A percentile compares a stretch with the other conserved stretches of the same genome.
These are phyloP conservation scores for Fraxinus excelsior DNA, from an alignment of 257 asterid genomes.

Conservation along the genomic window DNA sequence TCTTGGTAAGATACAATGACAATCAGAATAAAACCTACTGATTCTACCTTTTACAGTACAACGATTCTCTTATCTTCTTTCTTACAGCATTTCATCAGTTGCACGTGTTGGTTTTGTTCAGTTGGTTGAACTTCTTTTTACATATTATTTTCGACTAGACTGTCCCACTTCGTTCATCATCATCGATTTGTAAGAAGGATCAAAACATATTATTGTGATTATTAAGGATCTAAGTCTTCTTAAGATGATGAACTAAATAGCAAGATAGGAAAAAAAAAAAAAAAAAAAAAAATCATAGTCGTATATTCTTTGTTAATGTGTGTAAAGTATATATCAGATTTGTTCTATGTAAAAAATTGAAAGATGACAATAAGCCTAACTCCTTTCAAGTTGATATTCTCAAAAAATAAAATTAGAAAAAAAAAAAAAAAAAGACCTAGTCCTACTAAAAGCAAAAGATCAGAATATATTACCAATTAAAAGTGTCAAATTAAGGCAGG, in stretches of 20 bases:
- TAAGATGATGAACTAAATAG: not conserved
- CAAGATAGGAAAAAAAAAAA: not conserved
- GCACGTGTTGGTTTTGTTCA: conserved; percentile 7
- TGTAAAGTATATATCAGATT: too few relatives aligned
- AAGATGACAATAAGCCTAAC: too few relatives aligned
- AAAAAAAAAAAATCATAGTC: not conserved
- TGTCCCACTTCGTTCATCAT: not conserved
- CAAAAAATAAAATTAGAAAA: too few relatives aligned
- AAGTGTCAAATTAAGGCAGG: not conserved
- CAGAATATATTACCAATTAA: not conserved
- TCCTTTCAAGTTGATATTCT: too few relatives aligned
- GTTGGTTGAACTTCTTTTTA: conserved; percentile 35
- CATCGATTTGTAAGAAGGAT: not conserved
- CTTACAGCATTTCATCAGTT: not conserved
- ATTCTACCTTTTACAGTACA: conserved; percentile 21
- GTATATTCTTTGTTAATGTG: too few relatives aligned
- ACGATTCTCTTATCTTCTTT: conserved; percentile 18
- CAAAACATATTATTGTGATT: not conserved
- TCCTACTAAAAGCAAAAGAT: not conserved
- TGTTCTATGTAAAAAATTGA: too few relatives aligned
- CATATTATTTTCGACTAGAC: not conserved
- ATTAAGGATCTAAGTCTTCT: not conserved
- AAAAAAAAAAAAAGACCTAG: too few relatives aligned
- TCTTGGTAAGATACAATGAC: conserved; percentile 14
- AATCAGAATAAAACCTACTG: conserved; percentile 31